Evolutionary conservation across 2,329 filamentous ascomycete genomes (phyloP).

Genomic region (Aspergillus phoenicis): DNA sequence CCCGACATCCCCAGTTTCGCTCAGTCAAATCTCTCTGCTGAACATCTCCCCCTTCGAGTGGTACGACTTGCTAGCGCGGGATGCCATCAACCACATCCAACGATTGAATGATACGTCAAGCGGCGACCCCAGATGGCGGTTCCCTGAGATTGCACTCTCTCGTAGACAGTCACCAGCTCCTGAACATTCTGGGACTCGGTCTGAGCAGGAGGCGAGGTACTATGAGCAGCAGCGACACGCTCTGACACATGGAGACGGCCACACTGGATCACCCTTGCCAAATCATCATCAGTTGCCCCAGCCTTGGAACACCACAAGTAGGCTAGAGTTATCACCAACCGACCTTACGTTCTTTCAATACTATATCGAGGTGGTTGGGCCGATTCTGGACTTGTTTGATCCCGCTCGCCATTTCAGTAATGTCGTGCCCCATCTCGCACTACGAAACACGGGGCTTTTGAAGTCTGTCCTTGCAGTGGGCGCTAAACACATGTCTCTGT

Average conservation of each 20-base stretch:
- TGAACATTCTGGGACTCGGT: too few species aligned
- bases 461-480: too few species aligned
- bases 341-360: slow-evolving; percentile 16
- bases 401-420: slow-evolving; percentile 20
- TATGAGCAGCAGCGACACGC: too few species aligned
- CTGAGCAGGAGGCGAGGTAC: too few species aligned
- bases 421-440: slow-evolving; percentile 10
- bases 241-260: too few species aligned
- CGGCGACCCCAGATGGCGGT: slow-evolving; percentile 10
- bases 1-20: slow-evolving; percentile 1
- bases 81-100: slow-evolving; percentile 23
- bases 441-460: too few species aligned
- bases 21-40: slow-evolving; percentile 14
- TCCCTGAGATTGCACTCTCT: neutral
- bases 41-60: slow-evolving; percentile 23
- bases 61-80: slow-evolving; percentile 26
- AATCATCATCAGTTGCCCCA: too few species aligned
- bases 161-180: too few species aligned
- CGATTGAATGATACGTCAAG: slow-evolving; percentile 9
- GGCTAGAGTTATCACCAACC: neutral
- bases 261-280: too few species aligned
- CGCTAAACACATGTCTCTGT: too few species aligned
- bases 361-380: slow-evolving; percentile 16
- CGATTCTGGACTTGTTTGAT: slow-evolving; percentile 23
- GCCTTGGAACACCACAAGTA: too few species aligned